phyloP scores from a whole-genome alignment of 495 filamentous ascomycete species.

The Penicillium riverlandense region DNA sequence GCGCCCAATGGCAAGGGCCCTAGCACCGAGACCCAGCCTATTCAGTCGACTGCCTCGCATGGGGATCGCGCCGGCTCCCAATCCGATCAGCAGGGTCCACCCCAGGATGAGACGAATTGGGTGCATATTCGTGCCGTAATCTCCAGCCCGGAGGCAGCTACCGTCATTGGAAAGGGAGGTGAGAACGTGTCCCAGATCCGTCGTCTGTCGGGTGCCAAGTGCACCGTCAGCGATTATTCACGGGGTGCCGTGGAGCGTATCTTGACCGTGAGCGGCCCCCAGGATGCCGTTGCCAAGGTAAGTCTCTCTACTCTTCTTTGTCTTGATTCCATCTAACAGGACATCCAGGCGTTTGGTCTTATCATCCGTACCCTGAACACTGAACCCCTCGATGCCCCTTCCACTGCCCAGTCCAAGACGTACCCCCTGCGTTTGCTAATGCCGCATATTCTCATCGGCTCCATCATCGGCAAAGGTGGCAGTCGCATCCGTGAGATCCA shows the following conservation, averaged over 20 bases:
- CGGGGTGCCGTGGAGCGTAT: conserved; percentile 95
- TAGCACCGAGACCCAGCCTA: conserved; percentile 48
- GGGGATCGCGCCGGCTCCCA: conserved; percentile 48
- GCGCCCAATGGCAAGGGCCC: conserved; percentile 48
- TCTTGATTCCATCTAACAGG: no score
- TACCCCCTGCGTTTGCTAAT: conserved; percentile 94
- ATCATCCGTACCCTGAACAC: conserved; percentile 98
- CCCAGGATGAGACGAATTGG: conserved; percentile 88
- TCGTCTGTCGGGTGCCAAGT: conserved; percentile 87
- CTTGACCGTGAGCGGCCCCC: conserved; percentile 88
- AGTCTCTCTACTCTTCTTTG: conserved; percentile 11
- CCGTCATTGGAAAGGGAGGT: conserved; percentile 95
- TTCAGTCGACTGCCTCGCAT: conserved; percentile 55
- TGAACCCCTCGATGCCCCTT: conserved; percentile 78
- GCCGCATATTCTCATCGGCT: conserved; percentile 94
- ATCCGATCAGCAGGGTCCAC: conserved; percentile 35
- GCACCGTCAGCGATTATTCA: conserved; percentile 96
- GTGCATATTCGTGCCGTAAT: conserved; percentile 95
- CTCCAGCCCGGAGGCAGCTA: conserved; percentile 92
- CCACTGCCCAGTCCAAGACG: conserved; percentile 88
- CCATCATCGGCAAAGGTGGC: conserved; percentile 95
- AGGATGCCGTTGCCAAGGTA: conserved; percentile 97
- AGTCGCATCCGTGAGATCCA: conserved; percentile 97
- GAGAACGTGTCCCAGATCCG: conserved; percentile 97
- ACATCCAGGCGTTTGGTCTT: conserved; percentile 78